Evolutionary conservation across 2,329 filamentous ascomycete species (phyloP).

Genomic region (Cryphonectria carpinicola): DNA sequence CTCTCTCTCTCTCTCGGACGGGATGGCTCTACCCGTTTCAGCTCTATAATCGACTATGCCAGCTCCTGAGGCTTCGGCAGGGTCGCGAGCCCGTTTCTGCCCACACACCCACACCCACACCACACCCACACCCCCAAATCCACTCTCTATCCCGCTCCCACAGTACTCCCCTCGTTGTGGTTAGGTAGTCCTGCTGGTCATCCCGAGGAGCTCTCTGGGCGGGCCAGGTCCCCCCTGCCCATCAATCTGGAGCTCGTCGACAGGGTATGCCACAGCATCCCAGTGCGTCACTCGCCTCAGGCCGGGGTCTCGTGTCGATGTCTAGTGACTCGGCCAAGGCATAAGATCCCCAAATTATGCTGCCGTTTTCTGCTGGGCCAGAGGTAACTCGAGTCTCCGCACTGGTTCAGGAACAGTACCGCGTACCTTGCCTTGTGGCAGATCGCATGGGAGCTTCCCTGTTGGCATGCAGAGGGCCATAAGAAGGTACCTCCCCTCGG

Average conservation of each 20-base stretch:
- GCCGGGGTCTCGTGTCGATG: slow-evolving; percentile 54
- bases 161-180: slow-evolving; percentile 17
- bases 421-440: slow-evolving; percentile 46
- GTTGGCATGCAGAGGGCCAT: slow-evolving; percentile 46
- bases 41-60: slow-evolving; percentile 32
- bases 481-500: slow-evolving; percentile 46
- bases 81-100: not conserved
- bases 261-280: slow-evolving; percentile 28
- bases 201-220: slow-evolving; percentile 7
- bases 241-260: slow-evolving; percentile 35
- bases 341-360: slow-evolving; percentile 66
- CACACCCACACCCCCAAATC: not conserved
- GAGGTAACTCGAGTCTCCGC: slow-evolving; percentile 49
- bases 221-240: slow-evolving; percentile 37
- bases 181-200: slow-evolving; percentile 19
- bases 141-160: slow-evolving; percentile 24
- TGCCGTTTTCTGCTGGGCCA: slow-evolving; percentile 53
- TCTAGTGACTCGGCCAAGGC: slow-evolving; percentile 55
- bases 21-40: slow-evolving; percentile 52
- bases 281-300: slow-evolving; percentile 47
- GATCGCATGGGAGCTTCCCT: slow-evolving; percentile 53
- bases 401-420: slow-evolving; percentile 51
- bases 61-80: not conserved
- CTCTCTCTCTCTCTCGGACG: slow-evolving; percentile 30
- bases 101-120: slow-evolving; percentile 3